Percentiles rank a stretch among this genome's conserved stretches.
Evolutionary conservation across 305 asterid genomes (phyloP).

Genomic region (Solanum hybrid): DNA sequence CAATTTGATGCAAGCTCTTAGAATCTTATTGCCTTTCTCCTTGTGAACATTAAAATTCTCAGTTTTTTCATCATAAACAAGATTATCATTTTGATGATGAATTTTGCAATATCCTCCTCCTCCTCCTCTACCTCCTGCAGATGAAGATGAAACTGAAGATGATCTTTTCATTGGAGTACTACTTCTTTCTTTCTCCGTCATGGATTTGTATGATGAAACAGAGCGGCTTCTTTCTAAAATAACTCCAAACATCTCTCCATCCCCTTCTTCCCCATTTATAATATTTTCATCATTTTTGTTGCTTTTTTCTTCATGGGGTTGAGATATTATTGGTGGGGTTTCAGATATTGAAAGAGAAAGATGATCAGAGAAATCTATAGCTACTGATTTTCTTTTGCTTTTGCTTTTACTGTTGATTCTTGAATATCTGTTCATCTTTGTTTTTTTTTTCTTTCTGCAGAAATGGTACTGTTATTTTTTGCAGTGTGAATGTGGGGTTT

Average conservation of each 20-base stretch:
- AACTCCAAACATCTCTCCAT: constrained; percentile 34
- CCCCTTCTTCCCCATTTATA: background rate
- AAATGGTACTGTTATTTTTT: background rate
- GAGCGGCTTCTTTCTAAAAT: constrained; percentile 20
- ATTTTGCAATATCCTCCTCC: constrained; percentile 23
- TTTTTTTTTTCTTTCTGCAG: background rate
- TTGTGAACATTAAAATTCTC: background rate
- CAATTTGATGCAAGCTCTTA: constrained; percentile 19
- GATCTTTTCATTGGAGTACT: constrained; percentile 22
- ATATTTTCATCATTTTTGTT: background rate
- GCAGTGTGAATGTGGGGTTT: background rate
- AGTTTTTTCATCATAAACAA: background rate
- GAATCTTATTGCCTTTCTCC: constrained; percentile 17
- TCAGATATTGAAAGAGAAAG: background rate
- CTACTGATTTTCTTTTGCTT: background rate
- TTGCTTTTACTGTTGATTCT: background rate
- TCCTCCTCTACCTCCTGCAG: background rate
- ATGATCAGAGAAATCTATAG: background rate
- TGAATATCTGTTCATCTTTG: background rate
- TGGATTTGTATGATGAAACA: background rate
- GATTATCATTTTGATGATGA: constrained; percentile 18
- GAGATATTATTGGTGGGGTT: background rate
- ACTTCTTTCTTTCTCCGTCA: constrained; percentile 11
- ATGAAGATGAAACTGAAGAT: constrained; percentile 10
- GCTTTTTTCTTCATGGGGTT: background rate